Conservation (phyloP, 2,329 filamentous ascomycete genomes). For the Aspergillus quadricinctus region DNA sequence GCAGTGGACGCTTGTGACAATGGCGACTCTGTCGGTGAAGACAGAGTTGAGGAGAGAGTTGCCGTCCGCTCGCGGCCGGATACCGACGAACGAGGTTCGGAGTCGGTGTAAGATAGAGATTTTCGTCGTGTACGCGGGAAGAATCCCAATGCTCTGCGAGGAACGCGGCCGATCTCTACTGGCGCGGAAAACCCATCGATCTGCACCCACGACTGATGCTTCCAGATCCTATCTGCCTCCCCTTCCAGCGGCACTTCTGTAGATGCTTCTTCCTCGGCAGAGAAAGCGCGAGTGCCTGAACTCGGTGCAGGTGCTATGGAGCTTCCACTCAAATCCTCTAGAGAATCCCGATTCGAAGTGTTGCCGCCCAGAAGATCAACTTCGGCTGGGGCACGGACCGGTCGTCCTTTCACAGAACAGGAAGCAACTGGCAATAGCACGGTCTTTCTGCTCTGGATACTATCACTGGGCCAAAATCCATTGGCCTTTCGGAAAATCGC, state of each 20-base stretch:
- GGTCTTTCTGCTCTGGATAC: conserved; percentile 75
- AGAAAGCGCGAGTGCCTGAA: conserved; percentile 4
- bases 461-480: conserved; percentile 90
- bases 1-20: conserved; percentile 22
- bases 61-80: conserved; percentile 28
- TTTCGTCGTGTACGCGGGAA: conserved; percentile 89
- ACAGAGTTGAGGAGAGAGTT: conserved; percentile 22
- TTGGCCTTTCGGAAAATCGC: conserved; percentile 83
- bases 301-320: conserved; percentile 26
- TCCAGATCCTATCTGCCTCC: conserved; percentile 68
- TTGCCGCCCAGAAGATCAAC: conserved; percentile 24
- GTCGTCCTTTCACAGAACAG: conserved; percentile 75
- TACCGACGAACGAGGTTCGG: conserved; percentile 44
- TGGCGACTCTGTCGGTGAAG: conserved; percentile 23
- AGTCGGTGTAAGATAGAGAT: conserved; percentile 61
- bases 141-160: conserved; percentile 76
- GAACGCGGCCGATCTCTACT: conserved; percentile 80
- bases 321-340: conserved; percentile 32
- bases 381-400: conserved; percentile 34
- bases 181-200: conserved; percentile 67
- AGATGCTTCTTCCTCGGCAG: conserved; percentile 6
- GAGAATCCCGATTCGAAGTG: conserved; percentile 9
- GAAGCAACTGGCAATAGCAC: conserved; percentile 85
- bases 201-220: conserved; percentile 83
- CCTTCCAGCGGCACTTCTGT: conserved; percentile 28